Base-by-base conservation (phyloP, 2,329 filamentous ascomycete species). In the Thermochaetoides dissita region DNA sequence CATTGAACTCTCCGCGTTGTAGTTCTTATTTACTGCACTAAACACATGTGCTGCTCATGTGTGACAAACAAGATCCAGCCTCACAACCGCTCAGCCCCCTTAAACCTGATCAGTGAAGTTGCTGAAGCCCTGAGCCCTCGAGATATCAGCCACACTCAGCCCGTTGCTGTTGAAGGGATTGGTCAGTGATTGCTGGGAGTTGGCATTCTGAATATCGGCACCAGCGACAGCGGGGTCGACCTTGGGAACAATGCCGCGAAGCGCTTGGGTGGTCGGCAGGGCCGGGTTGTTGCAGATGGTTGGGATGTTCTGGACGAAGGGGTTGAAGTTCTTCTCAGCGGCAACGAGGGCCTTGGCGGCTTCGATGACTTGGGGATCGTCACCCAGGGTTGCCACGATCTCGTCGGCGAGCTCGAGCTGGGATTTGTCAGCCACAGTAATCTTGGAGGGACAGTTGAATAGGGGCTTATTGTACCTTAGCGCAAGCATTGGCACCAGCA, bases 261-360 rank as follows among this genome's bases (percentile, higher is more conserved):
- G 72, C 42, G 67, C 67, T 24, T 61, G 59, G 7, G 74, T 81
- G 30, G 65, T 70, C 8, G 80, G 80, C 2, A 84, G 71, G 28
- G 66, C 63, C 2, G 76, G 62, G 49, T 84, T 76, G 33, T 65
- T 69, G 60, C 80, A 84, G 55, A 84, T 71, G 47, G 68, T 74
- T 11, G 74, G 77, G 31, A 75, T 66, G 53, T 63, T 63, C 47
- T 72, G 69, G 43, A 61, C 71, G 50, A 76, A 81, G 40, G 76
- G 76, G 64, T 83, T 83, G 65, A 81, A 81, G 69, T 84, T 83
- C 61, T 81, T 77, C 66, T 82, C 79, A 4, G 79, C 78, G 28
- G 72, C 70, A 10, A 82, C 78, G 33, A 82, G 67, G 10, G 69
- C 71, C 44, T 69, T 69, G 11, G 79, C 79, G 12, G 74, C 79